phyloP scores from a whole-genome alignment of 306 rosid species.

The Castanea sativa region DNA sequence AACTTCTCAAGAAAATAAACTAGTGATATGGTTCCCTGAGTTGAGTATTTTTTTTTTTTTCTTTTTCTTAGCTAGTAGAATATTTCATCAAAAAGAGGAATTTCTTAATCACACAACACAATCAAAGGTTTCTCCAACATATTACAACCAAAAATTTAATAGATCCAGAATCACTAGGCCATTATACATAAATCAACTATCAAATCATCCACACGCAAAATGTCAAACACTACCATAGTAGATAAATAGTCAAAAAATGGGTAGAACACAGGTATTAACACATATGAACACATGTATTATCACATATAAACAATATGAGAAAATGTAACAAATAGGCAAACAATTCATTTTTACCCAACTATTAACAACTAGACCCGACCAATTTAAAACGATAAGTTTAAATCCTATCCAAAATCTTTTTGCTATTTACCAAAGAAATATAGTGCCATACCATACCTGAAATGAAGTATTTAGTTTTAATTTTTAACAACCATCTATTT shows the following conservation, averaged over 20 bases:
- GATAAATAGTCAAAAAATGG: neutral
- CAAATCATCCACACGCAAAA: neutral
- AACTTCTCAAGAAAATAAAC: too few species aligned
- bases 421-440: too few species aligned
- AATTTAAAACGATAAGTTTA: neutral
- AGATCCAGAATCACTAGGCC: neutral
- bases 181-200: neutral
- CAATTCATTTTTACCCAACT: neutral
- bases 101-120: too few species aligned
- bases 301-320: neutral
- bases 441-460: too few species aligned
- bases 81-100: too few species aligned
- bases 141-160: neutral
- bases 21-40: too few species aligned
- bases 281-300: too few species aligned
- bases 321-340: neutral
- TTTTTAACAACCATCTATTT: too few species aligned
- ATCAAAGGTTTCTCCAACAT: neutral
- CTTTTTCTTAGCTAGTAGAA: too few species aligned
- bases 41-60: too few species aligned
- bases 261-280: neutral
- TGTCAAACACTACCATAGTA: neutral
- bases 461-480: too few species aligned
- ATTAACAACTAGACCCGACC: neutral
- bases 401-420: too few species aligned